Evolutionary conservation across 768 basidiomycete genomes (phyloP), one percentile per base, ranked within the genome.

Genomic region (Cystobasidium tubakii): DNA sequence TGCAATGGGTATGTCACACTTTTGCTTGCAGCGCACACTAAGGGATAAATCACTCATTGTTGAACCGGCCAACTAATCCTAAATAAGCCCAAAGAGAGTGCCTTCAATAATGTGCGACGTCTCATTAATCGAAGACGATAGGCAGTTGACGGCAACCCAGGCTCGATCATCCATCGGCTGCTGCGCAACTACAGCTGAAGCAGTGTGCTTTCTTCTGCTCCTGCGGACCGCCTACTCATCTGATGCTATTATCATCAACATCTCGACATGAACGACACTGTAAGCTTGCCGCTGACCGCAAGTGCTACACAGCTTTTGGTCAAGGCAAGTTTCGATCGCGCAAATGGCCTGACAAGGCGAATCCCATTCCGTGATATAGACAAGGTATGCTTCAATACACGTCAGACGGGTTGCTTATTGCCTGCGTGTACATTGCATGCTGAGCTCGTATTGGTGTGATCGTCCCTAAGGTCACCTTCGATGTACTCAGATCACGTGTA

Each of bases 271-370:
- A 42, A 7, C 25, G 21, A 46, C 25, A 42, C 3, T 23, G 36
- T 9, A 17, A 46, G 29, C 27, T 60, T 25, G 27, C 3, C 6
- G 57, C 9, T 34, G 6, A 23, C 21, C 2, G 25, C 17, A 25
- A 15, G 29, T 27, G 9, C 57, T 29, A 50, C 9, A 12, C 43
- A 65, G 63, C 63, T 42, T 27, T 17, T 39, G 27, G 63, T 46
- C 29, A 65, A 65, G 25, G 63, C 63, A 6, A 60, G 57, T 34
- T 60, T 60, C 27, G 57, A 60, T 60, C 57, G 57, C 27, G 13
- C 29, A 13, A 60, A 60, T 29, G 57, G 57, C 29, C 27, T 60
- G 4, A 60, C 57, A 6, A 6, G 57, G 33, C 57, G 57, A 6
- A 60, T 60, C 12, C 25, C 57, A 31, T 60, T 60, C 29, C 25